These are phyloP conservation scores for Ustilago hordei DNA, from an alignment of 1,284 basidiomycete species.

Conservation along the genomic window DNA sequence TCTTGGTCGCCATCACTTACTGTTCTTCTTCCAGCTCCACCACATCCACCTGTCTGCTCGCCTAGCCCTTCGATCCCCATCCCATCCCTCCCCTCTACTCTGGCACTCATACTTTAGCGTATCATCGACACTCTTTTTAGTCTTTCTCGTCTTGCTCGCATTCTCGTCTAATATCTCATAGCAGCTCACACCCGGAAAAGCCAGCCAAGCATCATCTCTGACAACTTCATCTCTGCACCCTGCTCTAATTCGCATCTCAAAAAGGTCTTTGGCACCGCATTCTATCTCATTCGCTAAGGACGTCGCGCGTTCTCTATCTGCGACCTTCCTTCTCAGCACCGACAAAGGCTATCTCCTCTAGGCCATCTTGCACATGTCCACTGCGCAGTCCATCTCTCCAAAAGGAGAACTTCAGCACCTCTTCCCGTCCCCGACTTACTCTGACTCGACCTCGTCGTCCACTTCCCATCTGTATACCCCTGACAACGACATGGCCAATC, in stretches of 20 bases:
- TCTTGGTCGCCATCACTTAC: not conserved
- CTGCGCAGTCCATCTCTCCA: slow-evolving; percentile 41
- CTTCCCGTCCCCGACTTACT: slow-evolving; percentile 55
- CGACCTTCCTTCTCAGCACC: slow-evolving; percentile 4
- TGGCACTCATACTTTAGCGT: not conserved
- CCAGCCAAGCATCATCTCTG: slow-evolving; percentile 6
- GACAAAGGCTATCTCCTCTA: not conserved
- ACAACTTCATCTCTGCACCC: slow-evolving; percentile 3
- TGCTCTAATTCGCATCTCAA: slow-evolving; percentile 7
- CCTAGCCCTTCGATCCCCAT: not conserved
- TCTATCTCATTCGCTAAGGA: not conserved
- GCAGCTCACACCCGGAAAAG: not conserved
- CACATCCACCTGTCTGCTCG: not conserved
- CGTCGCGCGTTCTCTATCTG: slow-evolving; percentile 5
- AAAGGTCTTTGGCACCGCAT: not conserved
- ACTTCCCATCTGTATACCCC: slow-evolving; percentile 54
- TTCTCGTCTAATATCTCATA: slow-evolving; percentile 17
- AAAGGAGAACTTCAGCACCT: slow-evolving; percentile 39
- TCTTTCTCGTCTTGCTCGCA: slow-evolving; percentile 1
- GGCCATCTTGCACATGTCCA: slow-evolving; percentile 36
- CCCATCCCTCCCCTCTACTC: not conserved
- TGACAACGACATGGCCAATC: slow-evolving; percentile 30
- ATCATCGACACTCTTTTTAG: slow-evolving; percentile 9
- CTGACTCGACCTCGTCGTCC: slow-evolving; percentile 48
- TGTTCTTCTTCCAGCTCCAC: not conserved